Conservation (phyloP, 2,329 filamentous ascomycete species). For the Calycina marina region DNA sequence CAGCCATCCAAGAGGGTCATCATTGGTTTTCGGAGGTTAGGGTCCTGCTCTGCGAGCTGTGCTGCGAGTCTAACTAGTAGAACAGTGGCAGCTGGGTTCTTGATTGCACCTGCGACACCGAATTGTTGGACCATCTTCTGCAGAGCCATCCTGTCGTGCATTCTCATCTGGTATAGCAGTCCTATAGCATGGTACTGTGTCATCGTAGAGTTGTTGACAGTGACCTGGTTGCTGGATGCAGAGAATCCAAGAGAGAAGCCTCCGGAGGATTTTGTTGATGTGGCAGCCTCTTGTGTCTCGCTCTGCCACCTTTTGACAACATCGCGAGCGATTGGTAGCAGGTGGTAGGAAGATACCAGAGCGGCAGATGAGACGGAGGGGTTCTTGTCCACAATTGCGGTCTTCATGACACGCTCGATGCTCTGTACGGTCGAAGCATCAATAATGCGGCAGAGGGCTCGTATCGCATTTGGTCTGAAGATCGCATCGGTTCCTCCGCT, state of each 20-base stretch:
- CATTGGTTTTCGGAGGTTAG: slow-evolving; percentile 83
- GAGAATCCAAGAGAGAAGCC: slow-evolving; percentile 88
- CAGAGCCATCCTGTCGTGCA: slow-evolving; percentile 92
- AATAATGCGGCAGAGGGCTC: slow-evolving; percentile 90
- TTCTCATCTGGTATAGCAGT: slow-evolving; percentile 92
- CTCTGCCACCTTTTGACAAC: slow-evolving; percentile 96
- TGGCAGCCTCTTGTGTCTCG: slow-evolving; percentile 93
- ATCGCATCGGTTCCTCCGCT: slow-evolving; percentile 88
- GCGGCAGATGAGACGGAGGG: slow-evolving; percentile 94
- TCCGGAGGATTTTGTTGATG: slow-evolving; percentile 72
- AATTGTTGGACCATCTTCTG: slow-evolving; percentile 99
- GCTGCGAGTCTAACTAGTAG: slow-evolving; percentile 87
- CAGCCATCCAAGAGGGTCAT: slow-evolving; percentile 92
- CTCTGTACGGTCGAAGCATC: slow-evolving; percentile 93
- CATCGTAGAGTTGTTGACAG: slow-evolving; percentile 93
- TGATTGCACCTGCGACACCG: slow-evolving; percentile 76
- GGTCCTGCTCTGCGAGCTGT: slow-evolving; percentile 87
- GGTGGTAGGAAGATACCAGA: slow-evolving; percentile 91
- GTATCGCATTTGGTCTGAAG: slow-evolving; percentile 89
- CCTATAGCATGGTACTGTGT: slow-evolving; percentile 98
- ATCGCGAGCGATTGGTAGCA: slow-evolving; percentile 88
- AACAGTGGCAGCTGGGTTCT: slow-evolving; percentile 84
- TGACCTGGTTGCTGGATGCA: slow-evolving; percentile 56
- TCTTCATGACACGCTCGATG: slow-evolving; percentile 97
- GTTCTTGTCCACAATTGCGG: slow-evolving; percentile 97